Evolutionary conservation across 345 rosid genomes (phyloP).

Genomic region (Erucastrum elatum): DNA sequence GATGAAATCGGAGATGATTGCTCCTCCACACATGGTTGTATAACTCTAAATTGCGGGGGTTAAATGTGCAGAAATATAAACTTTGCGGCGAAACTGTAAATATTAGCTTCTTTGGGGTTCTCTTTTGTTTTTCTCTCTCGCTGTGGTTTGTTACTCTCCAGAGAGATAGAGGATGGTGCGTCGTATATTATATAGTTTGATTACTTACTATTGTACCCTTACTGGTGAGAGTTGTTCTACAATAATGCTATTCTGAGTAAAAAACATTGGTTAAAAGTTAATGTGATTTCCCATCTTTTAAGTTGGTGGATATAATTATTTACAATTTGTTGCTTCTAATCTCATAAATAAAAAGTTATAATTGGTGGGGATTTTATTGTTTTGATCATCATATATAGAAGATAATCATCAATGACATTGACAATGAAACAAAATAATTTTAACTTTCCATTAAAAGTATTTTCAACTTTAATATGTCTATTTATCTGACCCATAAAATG

Average conservation of each 20-base stretch:
- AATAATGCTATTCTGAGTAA: not conserved
- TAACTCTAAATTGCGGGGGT: slow-evolving; percentile 1
- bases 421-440: not conserved
- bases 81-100: slow-evolving; percentile 13
- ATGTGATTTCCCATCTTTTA: not conserved
- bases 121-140: not conserved
- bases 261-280: not conserved
- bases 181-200: slow-evolving; percentile 3
- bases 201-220: slow-evolving; percentile 16
- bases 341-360: not conserved
- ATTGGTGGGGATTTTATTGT: not conserved
- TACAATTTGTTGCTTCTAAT: not conserved
- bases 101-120: slow-evolving; percentile 11
- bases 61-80: slow-evolving; percentile 8
- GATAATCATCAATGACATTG: slow-evolving; percentile 13
- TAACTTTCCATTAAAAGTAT: not conserved
- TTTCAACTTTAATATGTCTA: not conserved
- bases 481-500: too few species aligned
- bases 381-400: not conserved
- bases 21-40: slow-evolving; percentile 93
- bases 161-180: not conserved
- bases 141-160: not conserved
- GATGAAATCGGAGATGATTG: slow-evolving; percentile 80
- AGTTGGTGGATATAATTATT: not conserved
- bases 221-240: not conserved